A percentile compares a stretch with the other conserved stretches of the same genome.
These are phyloP conservation scores for Ochetophila trinervis DNA, from an alignment of 306 rosid genomes.

Conservation along the genomic window DNA sequence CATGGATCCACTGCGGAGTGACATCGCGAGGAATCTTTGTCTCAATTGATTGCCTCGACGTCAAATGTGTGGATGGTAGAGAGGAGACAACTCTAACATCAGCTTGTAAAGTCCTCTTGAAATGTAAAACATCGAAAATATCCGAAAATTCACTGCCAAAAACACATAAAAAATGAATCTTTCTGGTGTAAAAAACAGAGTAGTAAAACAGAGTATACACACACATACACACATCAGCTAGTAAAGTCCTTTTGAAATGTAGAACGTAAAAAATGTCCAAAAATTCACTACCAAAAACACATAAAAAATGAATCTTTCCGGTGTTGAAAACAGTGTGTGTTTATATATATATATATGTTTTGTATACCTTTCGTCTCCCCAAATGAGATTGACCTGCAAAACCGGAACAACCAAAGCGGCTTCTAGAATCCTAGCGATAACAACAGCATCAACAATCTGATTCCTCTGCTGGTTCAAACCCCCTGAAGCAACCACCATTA, in stretches of 20 bases:
- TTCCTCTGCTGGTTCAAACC: slow-evolving; percentile 64
- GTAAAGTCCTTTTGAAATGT: slow-evolving; percentile 43
- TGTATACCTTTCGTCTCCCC: slow-evolving; percentile 52
- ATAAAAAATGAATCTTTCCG: background rate
- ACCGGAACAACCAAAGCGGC: slow-evolving; percentile 49
- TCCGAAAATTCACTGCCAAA: slow-evolving; percentile 51
- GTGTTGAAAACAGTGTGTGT: background rate
- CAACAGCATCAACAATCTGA: slow-evolving; percentile 58
- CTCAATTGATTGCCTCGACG: slow-evolving; percentile 30
- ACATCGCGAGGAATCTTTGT: slow-evolving; percentile 44
- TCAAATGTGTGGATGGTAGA: slow-evolving; percentile 45
- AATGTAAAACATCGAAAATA: slow-evolving; percentile 43
- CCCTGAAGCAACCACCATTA: slow-evolving; percentile 54
- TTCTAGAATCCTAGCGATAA: slow-evolving; percentile 52
- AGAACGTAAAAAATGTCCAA: slow-evolving; percentile 44
- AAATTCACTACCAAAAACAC: slow-evolving; percentile 40
- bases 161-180: background rate
- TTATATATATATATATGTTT: too few species aligned
- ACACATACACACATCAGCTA: slow-evolving; percentile 60
- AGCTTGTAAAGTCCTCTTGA: slow-evolving; percentile 45
- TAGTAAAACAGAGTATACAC: too few species aligned
- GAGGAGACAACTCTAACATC: slow-evolving; percentile 48
- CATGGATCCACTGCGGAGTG: slow-evolving; percentile 49
- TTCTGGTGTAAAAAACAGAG: background rate
- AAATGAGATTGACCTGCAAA: slow-evolving; percentile 51